A percentile compares a stretch with the other conserved stretches of the same genome.
These are phyloP conservation scores for Dactylellina leptospora DNA, from an alignment of 2,329 filamentous ascomycete genomes.

Conservation along the genomic window DNA sequence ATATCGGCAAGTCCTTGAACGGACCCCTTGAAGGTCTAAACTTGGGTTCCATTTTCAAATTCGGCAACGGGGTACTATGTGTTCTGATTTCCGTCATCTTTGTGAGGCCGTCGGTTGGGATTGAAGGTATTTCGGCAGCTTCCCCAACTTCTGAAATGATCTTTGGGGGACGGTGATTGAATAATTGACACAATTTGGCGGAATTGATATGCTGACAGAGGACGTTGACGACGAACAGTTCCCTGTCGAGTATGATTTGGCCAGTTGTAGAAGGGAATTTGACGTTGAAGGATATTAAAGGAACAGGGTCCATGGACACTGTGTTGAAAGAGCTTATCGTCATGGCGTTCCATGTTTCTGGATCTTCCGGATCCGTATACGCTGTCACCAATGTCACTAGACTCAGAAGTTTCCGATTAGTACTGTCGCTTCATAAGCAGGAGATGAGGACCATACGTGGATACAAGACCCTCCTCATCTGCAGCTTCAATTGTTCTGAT, in stretches of 20 bases:
- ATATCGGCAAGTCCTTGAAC: slow-evolving; percentile 43
- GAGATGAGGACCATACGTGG: slow-evolving; percentile 20
- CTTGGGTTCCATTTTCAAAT: slow-evolving; percentile 36
- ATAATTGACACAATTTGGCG: slow-evolving; percentile 24
- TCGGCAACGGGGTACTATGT: slow-evolving; percentile 3
- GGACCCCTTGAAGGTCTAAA: slow-evolving; percentile 28
- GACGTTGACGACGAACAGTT: slow-evolving; percentile 46
- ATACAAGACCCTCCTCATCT: slow-evolving; percentile 49
- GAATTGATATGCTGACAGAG: slow-evolving; percentile 45
- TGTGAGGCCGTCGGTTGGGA: slow-evolving; percentile 11
- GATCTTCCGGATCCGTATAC: slow-evolving; percentile 29
- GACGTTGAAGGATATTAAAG: slow-evolving; percentile 57
- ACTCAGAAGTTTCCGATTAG: neutral
- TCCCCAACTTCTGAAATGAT: neutral
- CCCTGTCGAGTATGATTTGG: slow-evolving; percentile 37
- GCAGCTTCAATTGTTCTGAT: slow-evolving; percentile 37
- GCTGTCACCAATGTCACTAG: slow-evolving; percentile 33
- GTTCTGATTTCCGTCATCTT: slow-evolving; percentile 5
- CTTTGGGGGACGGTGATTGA: slow-evolving; percentile 28
- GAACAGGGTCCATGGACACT: slow-evolving; percentile 55
- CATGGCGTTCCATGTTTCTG: slow-evolving; percentile 55
- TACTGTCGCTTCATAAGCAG: neutral
- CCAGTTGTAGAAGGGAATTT: slow-evolving; percentile 55
- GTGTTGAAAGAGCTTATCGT: slow-evolving; percentile 57
- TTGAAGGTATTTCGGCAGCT: neutral